Percentiles rank a stretch among this genome's conserved stretches.
Conservation (phyloP, 2,329 filamentous ascomycete genomes). For the Myriosclerotinia scirpicola region DNA sequence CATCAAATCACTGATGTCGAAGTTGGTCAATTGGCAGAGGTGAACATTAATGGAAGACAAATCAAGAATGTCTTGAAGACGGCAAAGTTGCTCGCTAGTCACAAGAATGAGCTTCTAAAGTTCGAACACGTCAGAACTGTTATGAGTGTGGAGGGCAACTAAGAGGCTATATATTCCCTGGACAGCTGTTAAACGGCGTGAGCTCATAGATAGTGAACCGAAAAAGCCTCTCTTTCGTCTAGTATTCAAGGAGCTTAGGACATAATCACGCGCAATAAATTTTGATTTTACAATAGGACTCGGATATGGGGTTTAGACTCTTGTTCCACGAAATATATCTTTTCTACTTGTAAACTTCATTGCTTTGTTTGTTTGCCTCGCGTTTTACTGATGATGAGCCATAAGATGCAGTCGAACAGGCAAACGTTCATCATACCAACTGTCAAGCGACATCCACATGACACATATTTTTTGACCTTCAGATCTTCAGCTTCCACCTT, state of each 20-base stretch:
- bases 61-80: slow-evolving; percentile 43
- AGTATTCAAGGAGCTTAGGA: not conserved
- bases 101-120: slow-evolving; percentile 31
- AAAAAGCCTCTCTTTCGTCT: not conserved
- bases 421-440: not conserved
- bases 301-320: not conserved
- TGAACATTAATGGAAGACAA: slow-evolving; percentile 41
- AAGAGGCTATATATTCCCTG: not conserved
- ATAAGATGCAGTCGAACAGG: not conserved
- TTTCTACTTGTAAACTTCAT: not conserved
- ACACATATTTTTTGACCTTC: not conserved
- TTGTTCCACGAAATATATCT: not conserved
- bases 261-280: not conserved
- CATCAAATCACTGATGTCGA: slow-evolving; percentile 27
- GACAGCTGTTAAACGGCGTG: not conserved
- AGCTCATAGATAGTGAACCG: not conserved
- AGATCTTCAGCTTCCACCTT: not conserved
- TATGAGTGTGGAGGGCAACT: slow-evolving; percentile 18
- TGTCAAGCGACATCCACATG: not conserved
- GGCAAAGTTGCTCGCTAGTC: slow-evolving; percentile 35
- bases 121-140: slow-evolving; percentile 36
- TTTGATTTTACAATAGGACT: not conserved
- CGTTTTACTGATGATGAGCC: too few species aligned
- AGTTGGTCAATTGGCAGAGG: slow-evolving; percentile 27
- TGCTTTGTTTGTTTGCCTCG: not conserved